Evolutionary conservation across 768 basidiomycete species (phyloP), one percentile per base, ranked within the genome.

Genomic region (Tulasnella sp.): DNA sequence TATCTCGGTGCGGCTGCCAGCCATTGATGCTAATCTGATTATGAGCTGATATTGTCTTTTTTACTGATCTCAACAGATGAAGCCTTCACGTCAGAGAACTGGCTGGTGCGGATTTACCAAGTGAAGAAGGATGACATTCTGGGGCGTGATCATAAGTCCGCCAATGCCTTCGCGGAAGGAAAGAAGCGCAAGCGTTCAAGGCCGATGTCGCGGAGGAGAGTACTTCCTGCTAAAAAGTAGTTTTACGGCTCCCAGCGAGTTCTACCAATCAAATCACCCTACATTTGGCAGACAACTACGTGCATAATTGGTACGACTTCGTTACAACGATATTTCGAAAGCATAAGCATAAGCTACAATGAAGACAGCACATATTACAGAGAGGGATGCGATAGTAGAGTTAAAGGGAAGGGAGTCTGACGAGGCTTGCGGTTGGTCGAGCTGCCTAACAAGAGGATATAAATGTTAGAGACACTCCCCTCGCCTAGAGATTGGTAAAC

Each of bases 81-180:
- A 72, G 96, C 95, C 7, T 99, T 94, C 76, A 99, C 96, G 1
- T 90, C 92, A 5, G 96, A 99, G 76, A 99, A 99, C 73, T 99
- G 96, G 96, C 95, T 99, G 84, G 85, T 92, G 61, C 86, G 96
- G 38, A 95, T 99, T 68, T 99, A 89, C 68, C 77, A 89, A 68
- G 96, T 98, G 45, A 93, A 89, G 74, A 92, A 91, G 68, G 92
- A 96, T 52, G 96, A 98, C 70, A 71, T 81, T 15, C 77, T 99
- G 1, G 94, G 93, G 27, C 82, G 96, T 61, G 91, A 97, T 66
- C 80, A 86, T 55, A 92, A 90, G 77, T 83, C 75, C 56, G 95
- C 90, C 2, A 88, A 86, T 58, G 84, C 85, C 24, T 99, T 97
- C 67, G 76, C 76, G 26, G 77, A 80, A 49, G 95, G 95, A 17